Evolutionary conservation across 2,329 filamentous ascomycete species (phyloP).

Genomic region (Orbilia brochopaga): DNA sequence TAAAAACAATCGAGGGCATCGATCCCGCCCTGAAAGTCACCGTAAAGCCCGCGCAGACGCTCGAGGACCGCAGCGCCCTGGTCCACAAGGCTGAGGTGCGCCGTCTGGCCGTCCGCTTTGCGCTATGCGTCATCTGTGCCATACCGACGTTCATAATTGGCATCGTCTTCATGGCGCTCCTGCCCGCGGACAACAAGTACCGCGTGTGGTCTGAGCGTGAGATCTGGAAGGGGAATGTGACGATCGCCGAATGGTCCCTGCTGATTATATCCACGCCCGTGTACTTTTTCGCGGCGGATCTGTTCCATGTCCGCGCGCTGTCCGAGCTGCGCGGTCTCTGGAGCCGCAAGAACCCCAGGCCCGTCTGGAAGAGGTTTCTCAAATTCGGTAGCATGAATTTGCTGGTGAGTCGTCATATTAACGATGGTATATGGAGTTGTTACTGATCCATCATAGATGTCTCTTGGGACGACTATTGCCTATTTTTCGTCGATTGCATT

Average conservation of each 20-base stretch:
- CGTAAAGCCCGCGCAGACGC: conserved; percentile 78
- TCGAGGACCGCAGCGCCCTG: conserved; percentile 78
- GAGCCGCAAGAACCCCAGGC: conserved; percentile 74
- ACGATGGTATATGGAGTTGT: too few relatives aligned
- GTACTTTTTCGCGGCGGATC: conserved; percentile 83
- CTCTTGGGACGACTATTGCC: conserved; percentile 83
- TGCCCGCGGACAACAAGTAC: conserved; percentile 66
- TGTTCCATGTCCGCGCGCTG: conserved; percentile 79
- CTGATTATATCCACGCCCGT: conserved; percentile 83
- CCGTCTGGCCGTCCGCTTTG: conserved; percentile 71
- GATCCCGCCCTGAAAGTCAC: conserved; percentile 71
- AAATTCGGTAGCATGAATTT: conserved; percentile 98
- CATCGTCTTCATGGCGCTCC: conserved; percentile 86
- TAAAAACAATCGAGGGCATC: conserved; percentile 69
- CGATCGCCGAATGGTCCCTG: conserved; percentile 76
- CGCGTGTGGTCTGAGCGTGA: conserved; percentile 73
- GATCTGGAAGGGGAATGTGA: conserved; percentile 73
- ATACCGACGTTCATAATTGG: conserved; percentile 87
- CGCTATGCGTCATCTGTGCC: conserved; percentile 71
- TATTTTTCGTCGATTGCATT: conserved; percentile 83
- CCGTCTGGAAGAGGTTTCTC: conserved; percentile 77
- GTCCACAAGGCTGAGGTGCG: conserved; percentile 75
- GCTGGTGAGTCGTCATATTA: conserved; percentile 63
- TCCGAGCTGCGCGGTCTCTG: conserved; percentile 81
- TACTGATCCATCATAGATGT: conserved; percentile 66